A percentile compares a stretch with the other conserved stretches of the same genome.
These are phyloP conservation scores for Conticribra weissflogii DNA, from an alignment of 108 stramenopile species.

Conservation along the genomic window DNA sequence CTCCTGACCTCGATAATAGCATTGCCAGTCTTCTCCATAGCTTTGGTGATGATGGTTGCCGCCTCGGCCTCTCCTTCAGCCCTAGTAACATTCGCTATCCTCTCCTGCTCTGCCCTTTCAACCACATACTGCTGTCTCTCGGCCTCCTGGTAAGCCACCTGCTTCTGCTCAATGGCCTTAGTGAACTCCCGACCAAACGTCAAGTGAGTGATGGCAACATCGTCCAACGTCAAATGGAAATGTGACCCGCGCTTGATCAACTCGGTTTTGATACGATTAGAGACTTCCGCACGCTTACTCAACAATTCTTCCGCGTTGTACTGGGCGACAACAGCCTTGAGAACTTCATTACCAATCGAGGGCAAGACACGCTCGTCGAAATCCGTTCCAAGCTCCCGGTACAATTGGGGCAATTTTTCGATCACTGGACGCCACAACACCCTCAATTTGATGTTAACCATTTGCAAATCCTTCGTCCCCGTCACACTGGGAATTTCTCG, in stretches of 20 bases:
- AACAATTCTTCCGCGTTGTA: conserved; percentile 99
- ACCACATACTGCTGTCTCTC: conserved; percentile 99
- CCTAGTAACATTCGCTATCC: conserved; percentile 95
- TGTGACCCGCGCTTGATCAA: conserved; percentile 92
- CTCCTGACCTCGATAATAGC: conserved; percentile 98
- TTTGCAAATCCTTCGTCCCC: conserved; percentile 99
- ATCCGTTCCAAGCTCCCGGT: conserved; percentile 94
- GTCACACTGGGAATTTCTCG: conserved; percentile 95
- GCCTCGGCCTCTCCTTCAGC: conserved; percentile 99
- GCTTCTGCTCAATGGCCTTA: conserved; percentile 99
- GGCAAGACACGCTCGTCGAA: conserved; percentile 99
- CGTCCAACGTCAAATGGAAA: conserved; percentile 98
- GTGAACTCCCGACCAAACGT: conserved; percentile 98
- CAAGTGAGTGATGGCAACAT: conserved; percentile 99
- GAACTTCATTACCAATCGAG: conserved; percentile 98
- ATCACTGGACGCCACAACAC: conserved; percentile 97
- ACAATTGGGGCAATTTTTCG: conserved; percentile 91
- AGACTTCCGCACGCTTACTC: conserved; percentile 97
- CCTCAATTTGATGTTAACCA: conserved; percentile 98
- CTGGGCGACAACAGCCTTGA: conserved; percentile 99
- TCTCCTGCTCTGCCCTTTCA: conserved; percentile 96
- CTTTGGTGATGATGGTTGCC: conserved; percentile 94
- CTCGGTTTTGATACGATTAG: conserved; percentile 90
- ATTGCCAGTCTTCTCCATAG: conserved; percentile 95
- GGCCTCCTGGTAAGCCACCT: conserved; percentile 99